Base-by-base conservation (phyloP, 2,329 filamentous ascomycete species). In the Penicillium hordei region DNA sequence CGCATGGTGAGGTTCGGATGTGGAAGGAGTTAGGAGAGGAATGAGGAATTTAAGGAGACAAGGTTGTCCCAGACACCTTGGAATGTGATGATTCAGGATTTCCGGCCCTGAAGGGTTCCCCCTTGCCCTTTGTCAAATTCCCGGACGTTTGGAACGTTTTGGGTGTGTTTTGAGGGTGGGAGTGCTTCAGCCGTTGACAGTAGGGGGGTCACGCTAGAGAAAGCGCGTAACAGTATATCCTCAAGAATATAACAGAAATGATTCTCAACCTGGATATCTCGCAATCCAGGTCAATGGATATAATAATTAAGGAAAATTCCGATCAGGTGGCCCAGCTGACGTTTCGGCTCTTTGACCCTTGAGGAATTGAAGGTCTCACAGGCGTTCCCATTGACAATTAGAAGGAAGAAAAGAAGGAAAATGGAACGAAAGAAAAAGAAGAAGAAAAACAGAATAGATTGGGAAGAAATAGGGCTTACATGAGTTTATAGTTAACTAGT, bases 1-100 rank as follows among this genome's bases (percentile, higher is more conserved):
- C 83, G 83, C 85, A 87, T 87, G 64, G 64, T 76, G 68, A 70
- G 13, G n/a, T 33, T 49, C 38, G 45, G 45, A 36, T 48, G 52
- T 33, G 36, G 38, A 29, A 50, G 49, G 48, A 59, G 34, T 40
- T 42, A 53, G 33, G 19, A 27, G 33, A 48, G 25, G 50, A 43
- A 31, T 23, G 33, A 44, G 39, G 12, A 45, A n/a, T 29, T 43
- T 39, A 46, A 56, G 50, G 31, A 46, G 19, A 49, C n/a, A 46
- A 46, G 31, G 43, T 39, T 34, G 45, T 38, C 49, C 48, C 17
- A 59, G 27, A 27, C 45, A 40, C 54, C 53, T 42, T 50, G 48
- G 46, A 49, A 56, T 60, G 54, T 52, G 48, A 52, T 33, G 21
- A 48, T 27, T 53, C 42, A 39, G 46, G 39, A 34, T 42, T 27